These are phyloP conservation scores for Saccharomycopsis lassenensis DNA, from an alignment of 805 yeast species.

Conservation along the genomic window DNA sequence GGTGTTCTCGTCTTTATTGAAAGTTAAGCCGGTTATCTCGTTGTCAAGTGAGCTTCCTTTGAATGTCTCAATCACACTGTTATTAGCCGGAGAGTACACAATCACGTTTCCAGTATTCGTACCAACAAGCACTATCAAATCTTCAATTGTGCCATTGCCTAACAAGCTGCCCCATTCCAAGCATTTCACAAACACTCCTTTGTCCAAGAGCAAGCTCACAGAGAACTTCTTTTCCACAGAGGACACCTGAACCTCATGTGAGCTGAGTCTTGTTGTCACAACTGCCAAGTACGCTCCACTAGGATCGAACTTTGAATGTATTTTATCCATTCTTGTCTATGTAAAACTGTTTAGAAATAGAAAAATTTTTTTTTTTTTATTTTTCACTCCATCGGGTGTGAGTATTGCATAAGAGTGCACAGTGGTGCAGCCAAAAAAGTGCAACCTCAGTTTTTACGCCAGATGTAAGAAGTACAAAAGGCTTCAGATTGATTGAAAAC, in stretches of 20 bases:
- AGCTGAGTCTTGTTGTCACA: slow-evolving; percentile 56
- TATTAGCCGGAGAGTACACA: slow-evolving; percentile 57
- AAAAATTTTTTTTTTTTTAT: too few relatives aligned
- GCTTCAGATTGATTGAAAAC: too few relatives aligned
- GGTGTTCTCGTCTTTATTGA: slow-evolving; percentile 30
- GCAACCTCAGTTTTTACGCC: too few relatives aligned
- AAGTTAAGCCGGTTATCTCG: slow-evolving; percentile 41
- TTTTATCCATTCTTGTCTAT: too few relatives aligned
- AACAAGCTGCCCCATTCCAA: slow-evolving; percentile 40
- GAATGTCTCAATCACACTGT: slow-evolving; percentile 44
- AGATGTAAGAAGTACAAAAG: too few relatives aligned
- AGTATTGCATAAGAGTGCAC: too few relatives aligned
- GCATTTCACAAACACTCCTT: slow-evolving; percentile 37
- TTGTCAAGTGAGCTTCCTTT: slow-evolving; percentile 31
- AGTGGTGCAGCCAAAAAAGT: too few relatives aligned
- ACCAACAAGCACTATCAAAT: slow-evolving; percentile 46
- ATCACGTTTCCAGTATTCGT: slow-evolving; percentile 54
- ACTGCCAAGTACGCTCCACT: slow-evolving; percentile 53
- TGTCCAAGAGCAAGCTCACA: slow-evolving; percentile 42
- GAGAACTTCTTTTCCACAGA: slow-evolving; percentile 35
- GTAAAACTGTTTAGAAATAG: too few relatives aligned
- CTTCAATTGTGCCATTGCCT: slow-evolving; percentile 26
- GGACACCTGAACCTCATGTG: slow-evolving; percentile 58
- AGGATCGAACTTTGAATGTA: slow-evolving; percentile 48
- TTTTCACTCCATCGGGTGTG: too few relatives aligned